These are phyloP conservation scores for Colletotrichum plurivorum DNA, from an alignment of 2,329 filamentous ascomycete genomes.

Conservation along the genomic window DNA sequence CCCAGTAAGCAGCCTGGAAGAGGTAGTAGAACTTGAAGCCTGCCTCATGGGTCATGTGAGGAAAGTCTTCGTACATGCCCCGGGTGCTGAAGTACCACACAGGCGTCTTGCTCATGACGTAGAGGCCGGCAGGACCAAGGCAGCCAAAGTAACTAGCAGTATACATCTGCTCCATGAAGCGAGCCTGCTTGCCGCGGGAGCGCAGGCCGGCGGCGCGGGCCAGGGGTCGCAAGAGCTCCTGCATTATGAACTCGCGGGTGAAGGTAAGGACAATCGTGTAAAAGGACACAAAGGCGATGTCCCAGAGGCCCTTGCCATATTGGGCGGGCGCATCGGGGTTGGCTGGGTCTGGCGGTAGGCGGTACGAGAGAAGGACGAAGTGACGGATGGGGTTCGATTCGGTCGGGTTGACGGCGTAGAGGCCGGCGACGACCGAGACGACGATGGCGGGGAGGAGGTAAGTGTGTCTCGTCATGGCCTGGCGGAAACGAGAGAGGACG, in stretches of 20 bases:
- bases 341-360: slow-evolving; percentile 67
- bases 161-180: slow-evolving; percentile 98
- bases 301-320: slow-evolving; percentile 91
- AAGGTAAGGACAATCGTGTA: slow-evolving; percentile 93
- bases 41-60: slow-evolving; percentile 84
- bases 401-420: slow-evolving; percentile 83
- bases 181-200: slow-evolving; percentile 82
- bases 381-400: slow-evolving; percentile 83
- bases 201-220: slow-evolving; percentile 79
- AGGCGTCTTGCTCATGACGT: slow-evolving; percentile 91
- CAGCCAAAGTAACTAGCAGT: slow-evolving; percentile 91
- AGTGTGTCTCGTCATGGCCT: slow-evolving; percentile 72
- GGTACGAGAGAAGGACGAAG: slow-evolving; percentile 93
- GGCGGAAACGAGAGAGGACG: slow-evolving; percentile 61
- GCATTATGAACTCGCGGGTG: slow-evolving; percentile 96
- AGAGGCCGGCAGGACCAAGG: slow-evolving; percentile 87
- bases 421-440: slow-evolving; percentile 71
- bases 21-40: slow-evolving; percentile 96
- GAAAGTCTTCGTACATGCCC: slow-evolving; percentile 91
- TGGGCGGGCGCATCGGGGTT: slow-evolving; percentile 66
- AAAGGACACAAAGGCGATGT: slow-evolving; percentile 89
- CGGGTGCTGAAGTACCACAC: slow-evolving; percentile 96
- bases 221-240: slow-evolving; percentile 84
- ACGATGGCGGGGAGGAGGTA: slow-evolving; percentile 78
- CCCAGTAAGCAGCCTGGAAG: slow-evolving; percentile 95